Evolutionary conservation across 2,329 filamentous ascomycete genomes (phyloP), one percentile per base, ranked within the genome.

Genomic region (Cordyceps fumosorosea): DNA sequence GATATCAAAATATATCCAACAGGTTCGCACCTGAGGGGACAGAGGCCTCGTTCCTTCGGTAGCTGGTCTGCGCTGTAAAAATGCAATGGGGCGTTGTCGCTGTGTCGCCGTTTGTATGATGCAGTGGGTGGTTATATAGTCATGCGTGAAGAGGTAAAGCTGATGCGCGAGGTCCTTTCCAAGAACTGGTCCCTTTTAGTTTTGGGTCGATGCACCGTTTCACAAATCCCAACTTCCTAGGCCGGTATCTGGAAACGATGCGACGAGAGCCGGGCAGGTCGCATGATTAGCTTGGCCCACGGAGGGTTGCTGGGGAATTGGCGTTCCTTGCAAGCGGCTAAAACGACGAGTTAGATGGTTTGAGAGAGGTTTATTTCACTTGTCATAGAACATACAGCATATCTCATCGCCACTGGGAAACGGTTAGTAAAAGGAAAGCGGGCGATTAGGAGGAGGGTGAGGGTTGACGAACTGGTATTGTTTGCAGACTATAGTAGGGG

Each of bases 401-500:
- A 78, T 76, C 64, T 78, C 77, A 65, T 78, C 75, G 64, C 76
- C 76, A 71, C 76, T 78, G 63, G 34, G 4, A 63, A 61, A 58
- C 44, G 62, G 66, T 75, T 65, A 73, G 72, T 62, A 54, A 16
- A 20, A 32, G 11, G 12, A 26, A 47, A 5, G 11, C 59, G 60
- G n/a, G 34, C 11, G 24, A 42, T 60, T 29, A 6, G 45, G 45
- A 26, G 20, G 37, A 29, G 34, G 34, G 22, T 6, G 3, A 3
- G 45, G 20, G 12, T 11, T 11, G 47, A 72, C 74, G 70, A 64
- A 78, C 76, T 77, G 77, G 68, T 78, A 79, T 65, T 78, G 76
- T 63, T 77, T 78, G 71, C 77, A 78, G 45, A 78, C 76, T 47
- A 79, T 75, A 6, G 69, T 76, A 8, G 76, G 76, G 40, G 74